Evolutionary conservation across 1,139 yeast genomes (phyloP).

Genomic region (Arxiozyma heterogenica): DNA sequence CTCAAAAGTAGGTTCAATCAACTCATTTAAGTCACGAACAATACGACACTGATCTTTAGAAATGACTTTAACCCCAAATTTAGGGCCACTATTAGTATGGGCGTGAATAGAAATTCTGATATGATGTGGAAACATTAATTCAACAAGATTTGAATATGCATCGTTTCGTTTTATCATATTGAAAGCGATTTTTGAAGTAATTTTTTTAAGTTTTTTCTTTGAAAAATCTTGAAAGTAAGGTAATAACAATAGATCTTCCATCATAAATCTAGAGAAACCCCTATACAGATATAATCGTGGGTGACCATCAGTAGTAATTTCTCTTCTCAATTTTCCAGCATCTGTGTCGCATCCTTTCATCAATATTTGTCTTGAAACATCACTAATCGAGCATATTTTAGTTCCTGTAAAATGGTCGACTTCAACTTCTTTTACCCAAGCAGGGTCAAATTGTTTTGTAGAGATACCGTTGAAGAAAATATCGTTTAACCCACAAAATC

Average conservation of each 20-base stretch:
- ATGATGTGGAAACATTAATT: slow-evolving; percentile 50
- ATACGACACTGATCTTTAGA: slow-evolving; percentile 38
- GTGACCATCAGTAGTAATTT: slow-evolving; percentile 35
- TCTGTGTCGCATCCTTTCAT: slow-evolving; percentile 38
- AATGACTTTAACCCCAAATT: slow-evolving; percentile 46
- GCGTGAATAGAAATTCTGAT: slow-evolving; percentile 54
- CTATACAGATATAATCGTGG: slow-evolving; percentile 45
- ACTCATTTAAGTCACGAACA: slow-evolving; percentile 32
- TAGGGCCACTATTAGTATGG: slow-evolving; percentile 49
- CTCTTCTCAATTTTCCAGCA: slow-evolving; percentile 32
- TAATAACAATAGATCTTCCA: slow-evolving; percentile 43
- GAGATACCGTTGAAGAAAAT: slow-evolving; percentile 29
- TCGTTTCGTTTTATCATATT: slow-evolving; percentile 59
- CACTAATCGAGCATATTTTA: slow-evolving; percentile 31
- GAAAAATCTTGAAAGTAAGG: slow-evolving; percentile 35
- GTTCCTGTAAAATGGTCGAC: slow-evolving; percentile 33
- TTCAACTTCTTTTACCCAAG: slow-evolving; percentile 24
- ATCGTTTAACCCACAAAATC: slow-evolving; percentile 35
- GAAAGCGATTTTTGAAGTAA: slow-evolving; percentile 46
- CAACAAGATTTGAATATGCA: slow-evolving; percentile 56
- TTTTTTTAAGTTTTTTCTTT: slow-evolving; percentile 42
- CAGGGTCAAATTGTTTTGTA: slow-evolving; percentile 21
- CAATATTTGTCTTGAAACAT: slow-evolving; percentile 32
- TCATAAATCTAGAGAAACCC: slow-evolving; percentile 53
- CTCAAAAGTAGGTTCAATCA: slow-evolving; percentile 34